Percentiles rank a stretch among this genome's conserved stretches.
Evolutionary conservation across 2,329 filamentous ascomycete genomes (phyloP).

Genomic region (Mollisiaceae sp.): DNA sequence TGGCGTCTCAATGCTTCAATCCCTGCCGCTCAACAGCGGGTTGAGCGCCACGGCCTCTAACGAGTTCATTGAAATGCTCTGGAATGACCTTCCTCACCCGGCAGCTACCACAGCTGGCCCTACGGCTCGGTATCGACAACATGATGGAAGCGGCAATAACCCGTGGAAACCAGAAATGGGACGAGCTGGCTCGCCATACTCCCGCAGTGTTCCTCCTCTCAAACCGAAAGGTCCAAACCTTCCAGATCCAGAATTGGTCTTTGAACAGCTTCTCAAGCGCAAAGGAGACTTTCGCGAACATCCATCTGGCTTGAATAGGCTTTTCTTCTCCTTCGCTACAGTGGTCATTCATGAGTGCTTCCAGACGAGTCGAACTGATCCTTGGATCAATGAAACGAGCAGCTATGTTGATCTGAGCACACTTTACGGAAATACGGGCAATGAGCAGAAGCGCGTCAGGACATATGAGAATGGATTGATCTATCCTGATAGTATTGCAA

Average conservation of each 20-base stretch:
- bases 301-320: slow-evolving; percentile 50
- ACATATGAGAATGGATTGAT: slow-evolving; percentile 51
- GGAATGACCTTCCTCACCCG: slow-evolving; percentile 57
- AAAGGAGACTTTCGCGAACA: slow-evolving; percentile 48
- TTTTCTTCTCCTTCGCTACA: slow-evolving; percentile 54
- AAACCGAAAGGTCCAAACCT: slow-evolving; percentile 56
- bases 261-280: slow-evolving; percentile 50
- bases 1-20: slow-evolving; percentile 57
- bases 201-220: slow-evolving; percentile 50
- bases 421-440: slow-evolving; percentile 51
- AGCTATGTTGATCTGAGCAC: slow-evolving; percentile 54
- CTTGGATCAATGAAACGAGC: slow-evolving; percentile 52
- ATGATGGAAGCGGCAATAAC: slow-evolving; percentile 54
- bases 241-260: slow-evolving; percentile 54
- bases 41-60: slow-evolving; percentile 53
- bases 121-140: slow-evolving; percentile 48
- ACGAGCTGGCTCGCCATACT: slow-evolving; percentile 55
- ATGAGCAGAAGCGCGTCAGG: slow-evolving; percentile 49
- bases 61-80: slow-evolving; percentile 58
- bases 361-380: slow-evolving; percentile 47
- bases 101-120: slow-evolving; percentile 53
- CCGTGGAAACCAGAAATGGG: slow-evolving; percentile 56
- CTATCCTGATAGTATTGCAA: slow-evolving; percentile 50
- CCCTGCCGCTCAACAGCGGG: slow-evolving; percentile 54
- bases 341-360: slow-evolving; percentile 55